phyloP scores from a whole-genome alignment of 2,329 filamentous ascomycete species.

The Xenoacremonium recifei region DNA sequence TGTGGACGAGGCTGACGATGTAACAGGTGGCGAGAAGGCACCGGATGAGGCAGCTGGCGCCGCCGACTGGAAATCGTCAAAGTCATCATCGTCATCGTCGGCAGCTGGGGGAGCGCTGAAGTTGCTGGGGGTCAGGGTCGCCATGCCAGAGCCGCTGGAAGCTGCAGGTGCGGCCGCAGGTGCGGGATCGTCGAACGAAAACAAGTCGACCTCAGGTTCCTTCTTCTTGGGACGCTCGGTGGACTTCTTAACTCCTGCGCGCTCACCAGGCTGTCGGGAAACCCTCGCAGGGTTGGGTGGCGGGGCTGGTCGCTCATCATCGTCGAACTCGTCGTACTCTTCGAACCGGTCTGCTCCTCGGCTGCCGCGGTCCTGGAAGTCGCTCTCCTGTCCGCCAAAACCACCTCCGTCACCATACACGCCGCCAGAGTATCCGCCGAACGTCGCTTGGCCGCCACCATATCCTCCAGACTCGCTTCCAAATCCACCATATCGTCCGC shows the following conservation, averaged over 20 bases:
- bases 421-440: conserved; percentile 62
- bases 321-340: conserved; percentile 96
- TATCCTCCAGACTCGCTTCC: conserved; percentile 67
- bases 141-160: conserved; percentile 47
- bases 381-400: conserved; percentile 75
- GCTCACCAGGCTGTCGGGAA: conserved; percentile 31
- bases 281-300: conserved; percentile 47
- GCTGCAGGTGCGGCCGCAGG: conserved; percentile 46
- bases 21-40: conserved; percentile 38
- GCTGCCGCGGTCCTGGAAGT: conserved; percentile 62
- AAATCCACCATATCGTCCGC: conserved; percentile 78
- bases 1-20: conserved; percentile 52
- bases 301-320: conserved; percentile 53
- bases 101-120: conserved; percentile 27
- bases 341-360: conserved; percentile 76
- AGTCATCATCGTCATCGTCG: conserved; percentile 80
- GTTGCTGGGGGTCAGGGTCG: conserved; percentile 37
- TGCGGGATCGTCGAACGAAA: conserved; percentile 82
- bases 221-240: conserved; percentile 73
- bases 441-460: conserved; percentile 33
- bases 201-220: conserved; percentile 86
- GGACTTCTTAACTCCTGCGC: conserved; percentile 37
- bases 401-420: conserved; percentile 97
- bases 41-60: conserved; percentile 50
- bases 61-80: conserved; percentile 96